Percentiles rank a stretch among this genome's conserved stretches.
These are phyloP conservation scores for Brettanomyces anomalus DNA, from an alignment of 805 yeast genomes.

Conservation along the genomic window DNA sequence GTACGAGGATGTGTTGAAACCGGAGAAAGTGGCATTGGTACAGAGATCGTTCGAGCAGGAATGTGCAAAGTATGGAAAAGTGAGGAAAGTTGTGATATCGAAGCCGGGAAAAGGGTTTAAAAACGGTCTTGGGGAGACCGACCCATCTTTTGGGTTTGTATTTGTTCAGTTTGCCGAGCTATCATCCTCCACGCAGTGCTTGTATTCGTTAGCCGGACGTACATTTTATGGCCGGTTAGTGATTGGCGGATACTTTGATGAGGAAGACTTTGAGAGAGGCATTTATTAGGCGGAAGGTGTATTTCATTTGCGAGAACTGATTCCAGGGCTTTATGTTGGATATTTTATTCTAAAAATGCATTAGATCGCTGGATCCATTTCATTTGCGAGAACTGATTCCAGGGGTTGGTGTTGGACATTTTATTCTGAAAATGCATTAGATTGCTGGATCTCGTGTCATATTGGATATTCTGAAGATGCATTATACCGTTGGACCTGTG, in stretches of 20 bases:
- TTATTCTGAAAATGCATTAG: no score
- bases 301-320: no score
- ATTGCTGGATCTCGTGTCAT: no score
- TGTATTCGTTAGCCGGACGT: constrained; percentile 51
- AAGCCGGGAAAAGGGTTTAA: constrained; percentile 37
- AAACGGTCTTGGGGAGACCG: constrained; percentile 28
- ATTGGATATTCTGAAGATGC: no score
- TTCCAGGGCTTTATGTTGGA: background rate
- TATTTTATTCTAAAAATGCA: no score
- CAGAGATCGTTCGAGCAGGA: constrained; percentile 42
- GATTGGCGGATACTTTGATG: constrained; percentile 53
- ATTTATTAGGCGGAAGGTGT: constrained; percentile 16
- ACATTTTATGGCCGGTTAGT: constrained; percentile 61
- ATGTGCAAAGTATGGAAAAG: constrained; percentile 41
- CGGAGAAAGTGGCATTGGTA: constrained; percentile 37
- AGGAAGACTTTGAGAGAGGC: constrained; percentile 43
- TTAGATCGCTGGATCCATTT: background rate
- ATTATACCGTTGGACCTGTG: no score
- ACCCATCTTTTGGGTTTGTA: constrained; percentile 62
- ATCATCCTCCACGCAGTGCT: constrained; percentile 46
- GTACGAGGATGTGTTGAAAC: constrained; percentile 52
- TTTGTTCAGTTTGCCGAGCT: constrained; percentile 53
- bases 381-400: background rate
- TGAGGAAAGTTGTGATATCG: constrained; percentile 51
- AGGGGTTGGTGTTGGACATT: no score